Percentiles rank a stretch among this genome's conserved stretches.
These are phyloP conservation scores for Calonectria honghensis DNA, from an alignment of 2,329 filamentous ascomycete genomes.

Conservation along the genomic window DNA sequence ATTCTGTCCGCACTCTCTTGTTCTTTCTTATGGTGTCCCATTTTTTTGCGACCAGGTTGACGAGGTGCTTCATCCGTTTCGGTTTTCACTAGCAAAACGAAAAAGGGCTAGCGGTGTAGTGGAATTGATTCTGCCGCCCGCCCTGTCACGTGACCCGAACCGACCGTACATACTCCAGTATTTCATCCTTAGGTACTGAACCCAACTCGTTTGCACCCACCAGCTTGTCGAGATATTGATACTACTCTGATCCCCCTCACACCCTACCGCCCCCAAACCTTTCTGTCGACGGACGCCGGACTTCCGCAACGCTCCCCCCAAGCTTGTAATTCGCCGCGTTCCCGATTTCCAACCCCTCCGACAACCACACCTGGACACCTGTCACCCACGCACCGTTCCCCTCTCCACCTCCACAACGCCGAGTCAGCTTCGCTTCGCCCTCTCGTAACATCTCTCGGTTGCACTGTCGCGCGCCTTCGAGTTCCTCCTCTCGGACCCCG, in stretches of 20 bases:
- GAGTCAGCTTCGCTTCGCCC: constrained; percentile 49
- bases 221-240: constrained; percentile 56
- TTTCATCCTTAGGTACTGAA: constrained; percentile 48
- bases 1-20: too few species aligned
- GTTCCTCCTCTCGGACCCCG: constrained; percentile 42
- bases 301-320: constrained; percentile 49
- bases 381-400: constrained; percentile 49
- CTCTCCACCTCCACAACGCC: constrained; percentile 49
- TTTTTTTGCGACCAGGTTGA: too few species aligned
- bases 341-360: constrained; percentile 45
- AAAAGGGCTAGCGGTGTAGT: not conserved
- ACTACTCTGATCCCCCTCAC: constrained; percentile 54
- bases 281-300: constrained; percentile 49
- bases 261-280: constrained; percentile 40
- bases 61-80: not conserved
- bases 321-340: constrained; percentile 53
- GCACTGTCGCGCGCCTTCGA: constrained; percentile 50
- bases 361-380: constrained; percentile 50
- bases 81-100: not conserved
- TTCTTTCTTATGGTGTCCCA: too few species aligned
- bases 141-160: constrained; percentile 17
- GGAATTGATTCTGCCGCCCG: not conserved
- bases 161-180: constrained; percentile 11
- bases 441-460: constrained; percentile 43
- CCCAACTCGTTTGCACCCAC: constrained; percentile 53